Conservation (phyloP, 768 basidiomycete genomes). For the Cubamyces lactineus region DNA sequence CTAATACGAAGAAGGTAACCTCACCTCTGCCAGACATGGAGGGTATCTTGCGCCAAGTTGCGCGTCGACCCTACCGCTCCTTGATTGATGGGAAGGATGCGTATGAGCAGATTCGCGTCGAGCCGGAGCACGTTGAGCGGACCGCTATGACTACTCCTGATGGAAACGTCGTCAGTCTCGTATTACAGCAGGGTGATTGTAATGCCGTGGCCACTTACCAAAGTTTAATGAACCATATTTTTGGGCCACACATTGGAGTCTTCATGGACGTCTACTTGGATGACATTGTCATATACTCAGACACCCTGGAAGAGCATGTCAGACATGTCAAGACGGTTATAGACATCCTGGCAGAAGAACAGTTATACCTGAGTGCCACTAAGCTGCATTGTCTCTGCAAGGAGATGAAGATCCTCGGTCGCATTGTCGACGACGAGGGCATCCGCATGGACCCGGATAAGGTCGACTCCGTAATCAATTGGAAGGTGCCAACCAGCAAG, state of each 20-base stretch:
- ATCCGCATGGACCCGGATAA: constrained; percentile 31
- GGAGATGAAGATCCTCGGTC: constrained; percentile 37
- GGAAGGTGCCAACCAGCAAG: too few species aligned
- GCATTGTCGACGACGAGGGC: constrained; percentile 32
- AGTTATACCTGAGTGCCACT: constrained; percentile 39
- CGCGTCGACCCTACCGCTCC: constrained; percentile 24
- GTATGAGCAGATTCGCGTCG: too few species aligned
- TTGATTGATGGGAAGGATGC: too few species aligned
- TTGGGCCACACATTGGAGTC: constrained; percentile 32
- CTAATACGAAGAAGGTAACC: constrained; percentile 35
- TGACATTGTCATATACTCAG: constrained; percentile 40
- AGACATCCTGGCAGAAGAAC: constrained; percentile 37
- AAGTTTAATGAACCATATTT: constrained; percentile 46
- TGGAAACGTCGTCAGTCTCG: too few species aligned
- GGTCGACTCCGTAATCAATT: too few species aligned
- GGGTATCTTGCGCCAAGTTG: constrained; percentile 14
- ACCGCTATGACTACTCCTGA: too few species aligned
- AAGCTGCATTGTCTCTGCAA: constrained; percentile 40
- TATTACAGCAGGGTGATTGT: too few species aligned
- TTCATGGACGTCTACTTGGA: constrained; percentile 27
- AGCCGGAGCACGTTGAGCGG: too few species aligned
- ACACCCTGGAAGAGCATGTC: constrained; percentile 35
- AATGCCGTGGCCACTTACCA: constrained; percentile 39
- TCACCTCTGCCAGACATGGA: too few species aligned
- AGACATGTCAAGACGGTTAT: constrained; percentile 38